Evolutionary conservation across 306 rosid genomes (phyloP), one percentile per base, ranked within the genome.

Genomic region (Elaeagnus macrophylla): DNA sequence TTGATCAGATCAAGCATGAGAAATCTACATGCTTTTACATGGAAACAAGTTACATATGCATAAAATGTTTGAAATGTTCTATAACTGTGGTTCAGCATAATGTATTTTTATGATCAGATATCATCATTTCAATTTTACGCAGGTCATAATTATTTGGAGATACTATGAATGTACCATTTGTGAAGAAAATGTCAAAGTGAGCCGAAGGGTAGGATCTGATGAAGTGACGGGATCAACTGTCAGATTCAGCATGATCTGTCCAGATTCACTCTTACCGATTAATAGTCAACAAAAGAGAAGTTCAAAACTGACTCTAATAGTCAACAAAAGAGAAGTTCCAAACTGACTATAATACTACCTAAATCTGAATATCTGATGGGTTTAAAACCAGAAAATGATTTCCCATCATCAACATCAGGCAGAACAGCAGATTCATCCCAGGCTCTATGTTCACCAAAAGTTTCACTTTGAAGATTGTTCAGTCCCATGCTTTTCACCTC

Each of bases 361-460:
- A n/a, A 69, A 89, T 94, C 97, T 81, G 80, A 54, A 80, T 51
- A 39, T 79, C 85, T 37, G 86, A 56, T 36, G 75, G 64, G 46
- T 54, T 71, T 48, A 72, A 19, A 51, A 62, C 74, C 17, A n/a
- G 85, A 61, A 66, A 73, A 76, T 6, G 77, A 67, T 68, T 86
- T 86, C 12, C 57, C 78, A 32, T 79, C 77, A 6, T 89, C 95
- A 20, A 44, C 75, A 44, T 78, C 85, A 36, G 77, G 36, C 56
- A 78, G 32, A 41, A 81, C 55, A 7, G 80, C 67, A 56, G 89
- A 19, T 36, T 83, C 96, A 54, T 86, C 97, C 97, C 95, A 91
- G n/a, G n/a, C n/a, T n/a, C n/a, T n/a, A n/a, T n/a, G n/a, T n/a
- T n/a, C 88, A 7, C 59, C 65, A 69, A 84, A 79, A 55, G 49